Evolutionary conservation across 495 filamentous ascomycete genomes (phyloP).

Genomic region (Sabuloglossum arenarium): DNA sequence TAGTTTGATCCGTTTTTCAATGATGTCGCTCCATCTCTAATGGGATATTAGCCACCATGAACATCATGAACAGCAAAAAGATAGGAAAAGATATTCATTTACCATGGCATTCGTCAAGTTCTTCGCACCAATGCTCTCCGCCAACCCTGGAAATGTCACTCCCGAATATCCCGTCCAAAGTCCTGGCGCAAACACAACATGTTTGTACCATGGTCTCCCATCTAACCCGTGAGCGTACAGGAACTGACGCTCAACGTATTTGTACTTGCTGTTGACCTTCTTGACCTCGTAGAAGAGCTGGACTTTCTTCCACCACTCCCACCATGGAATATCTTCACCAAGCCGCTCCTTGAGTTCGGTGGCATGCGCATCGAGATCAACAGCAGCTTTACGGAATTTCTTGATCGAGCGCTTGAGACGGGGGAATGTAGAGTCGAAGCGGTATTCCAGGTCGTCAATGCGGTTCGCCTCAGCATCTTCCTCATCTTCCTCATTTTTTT

Average conservation of each 20-base stretch:
- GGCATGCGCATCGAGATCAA: constrained; percentile 30
- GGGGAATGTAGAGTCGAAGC: constrained; percentile 17
- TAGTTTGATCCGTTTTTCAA: background rate
- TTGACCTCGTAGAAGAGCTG: constrained; percentile 34
- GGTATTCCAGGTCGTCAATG: background rate
- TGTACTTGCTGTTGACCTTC: constrained; percentile 27
- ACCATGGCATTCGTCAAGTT: constrained; percentile 7
- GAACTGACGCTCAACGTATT: constrained; percentile 11
- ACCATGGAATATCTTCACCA: constrained; percentile 44
- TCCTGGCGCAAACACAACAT: constrained; percentile 14
- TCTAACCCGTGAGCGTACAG: constrained; percentile 9
- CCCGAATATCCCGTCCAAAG: constrained; percentile 14
- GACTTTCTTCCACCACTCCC: constrained; percentile 50
- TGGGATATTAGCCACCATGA: too few species aligned
- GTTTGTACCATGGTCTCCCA: constrained; percentile 11
- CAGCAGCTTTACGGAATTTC: constrained; percentile 24
- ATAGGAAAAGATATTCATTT: background rate
- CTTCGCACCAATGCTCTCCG: constrained; percentile 8
- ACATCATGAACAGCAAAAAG: too few species aligned
- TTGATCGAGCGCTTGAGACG: constrained; percentile 26
- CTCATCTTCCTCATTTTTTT: background rate
- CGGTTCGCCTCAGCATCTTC: background rate
- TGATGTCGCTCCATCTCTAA: background rate
- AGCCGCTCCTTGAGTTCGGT: constrained; percentile 29
- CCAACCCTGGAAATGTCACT: constrained; percentile 11